A percentile compares a stretch with the other conserved stretches of the same genome.
phyloP scores from a whole-genome alignment of 2,329 filamentous ascomycete species.

The Aulographum hederae region DNA sequence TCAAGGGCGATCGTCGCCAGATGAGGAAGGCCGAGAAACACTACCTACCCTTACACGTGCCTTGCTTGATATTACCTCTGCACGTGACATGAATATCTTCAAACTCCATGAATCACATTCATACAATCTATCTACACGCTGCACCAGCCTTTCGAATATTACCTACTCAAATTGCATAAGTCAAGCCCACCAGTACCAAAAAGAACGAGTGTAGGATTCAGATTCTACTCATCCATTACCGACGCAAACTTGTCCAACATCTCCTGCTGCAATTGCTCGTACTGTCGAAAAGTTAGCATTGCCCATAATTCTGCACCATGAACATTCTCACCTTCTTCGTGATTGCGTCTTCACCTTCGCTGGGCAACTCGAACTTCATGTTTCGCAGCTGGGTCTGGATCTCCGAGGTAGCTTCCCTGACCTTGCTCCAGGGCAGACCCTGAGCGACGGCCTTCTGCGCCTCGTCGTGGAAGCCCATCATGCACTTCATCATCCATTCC shows the following conservation, averaged over 20 bases:
- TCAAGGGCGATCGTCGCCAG: no score
- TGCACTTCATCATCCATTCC: conserved; percentile 99
- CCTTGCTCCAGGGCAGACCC: conserved; percentile 81
- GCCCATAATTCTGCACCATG: neutral
- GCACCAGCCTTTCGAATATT: no score
- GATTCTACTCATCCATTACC: conserved; percentile 84
- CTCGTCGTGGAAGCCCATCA: conserved; percentile 97
- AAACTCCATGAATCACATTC: no score
- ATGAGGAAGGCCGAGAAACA: no score
- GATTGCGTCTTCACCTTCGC: conserved; percentile 64
- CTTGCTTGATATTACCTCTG: no score
- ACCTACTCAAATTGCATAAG: no score
- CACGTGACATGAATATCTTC: no score
- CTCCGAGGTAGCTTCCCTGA: conserved; percentile 75
- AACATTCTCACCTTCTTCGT: conserved; percentile 53
- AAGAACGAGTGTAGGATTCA: no score
- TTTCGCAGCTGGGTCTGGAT: conserved; percentile 70
- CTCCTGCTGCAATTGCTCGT: conserved; percentile 75
- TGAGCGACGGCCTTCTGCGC: conserved; percentile 86
- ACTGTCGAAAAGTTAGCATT: conserved; percentile 39
- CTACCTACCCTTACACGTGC: no score
- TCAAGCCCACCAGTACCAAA: no score
- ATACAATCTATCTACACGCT: no score
- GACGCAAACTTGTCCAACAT: conserved; percentile 97
- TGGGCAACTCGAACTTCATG: conserved; percentile 94